Percentiles rank a stretch among this genome's conserved stretches.
Conservation (phyloP, 139 green algal genomes). For the Asterochloris sp. region DNA sequence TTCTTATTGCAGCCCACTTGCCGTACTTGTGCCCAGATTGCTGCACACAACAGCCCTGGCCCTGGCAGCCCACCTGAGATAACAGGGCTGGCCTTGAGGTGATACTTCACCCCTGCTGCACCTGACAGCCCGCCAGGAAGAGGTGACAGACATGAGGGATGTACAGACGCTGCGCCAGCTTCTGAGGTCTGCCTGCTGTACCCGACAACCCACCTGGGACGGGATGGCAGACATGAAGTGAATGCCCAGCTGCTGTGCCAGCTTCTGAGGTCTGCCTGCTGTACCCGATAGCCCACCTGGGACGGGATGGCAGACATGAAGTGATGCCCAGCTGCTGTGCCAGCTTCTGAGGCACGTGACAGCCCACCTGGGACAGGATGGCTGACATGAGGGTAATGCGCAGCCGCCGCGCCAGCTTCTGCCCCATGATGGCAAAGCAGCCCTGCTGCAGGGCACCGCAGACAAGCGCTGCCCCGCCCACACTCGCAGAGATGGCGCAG, state of each 20-base stretch:
- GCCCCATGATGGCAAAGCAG: slow-evolving; percentile 52
- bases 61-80: too few relatives aligned
- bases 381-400: slow-evolving; percentile 55
- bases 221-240: too few relatives aligned
- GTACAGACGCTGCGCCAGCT: background rate
- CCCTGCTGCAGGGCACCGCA: slow-evolving; percentile 33
- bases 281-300: slow-evolving; percentile 31
- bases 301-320: slow-evolving; percentile 20
- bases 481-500: slow-evolving; percentile 59
- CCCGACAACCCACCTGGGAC: too few relatives aligned
- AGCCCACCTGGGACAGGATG: slow-evolving; percentile 55
- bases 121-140: too few relatives aligned
- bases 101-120: too few relatives aligned
- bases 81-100: too few relatives aligned
- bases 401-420: slow-evolving; percentile 56
- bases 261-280: too few relatives aligned
- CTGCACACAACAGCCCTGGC: too few relatives aligned
- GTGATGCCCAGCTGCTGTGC: background rate
- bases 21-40: too few relatives aligned
- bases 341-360: background rate
- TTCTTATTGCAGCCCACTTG: too few relatives aligned
- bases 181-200: too few relatives aligned
- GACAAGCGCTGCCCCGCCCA: slow-evolving; percentile 52
- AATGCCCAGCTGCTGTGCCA: background rate
- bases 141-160: too few relatives aligned